Base-by-base conservation (phyloP, 495 filamentous ascomycete genomes). In the Trypethelium eluteriae region DNA sequence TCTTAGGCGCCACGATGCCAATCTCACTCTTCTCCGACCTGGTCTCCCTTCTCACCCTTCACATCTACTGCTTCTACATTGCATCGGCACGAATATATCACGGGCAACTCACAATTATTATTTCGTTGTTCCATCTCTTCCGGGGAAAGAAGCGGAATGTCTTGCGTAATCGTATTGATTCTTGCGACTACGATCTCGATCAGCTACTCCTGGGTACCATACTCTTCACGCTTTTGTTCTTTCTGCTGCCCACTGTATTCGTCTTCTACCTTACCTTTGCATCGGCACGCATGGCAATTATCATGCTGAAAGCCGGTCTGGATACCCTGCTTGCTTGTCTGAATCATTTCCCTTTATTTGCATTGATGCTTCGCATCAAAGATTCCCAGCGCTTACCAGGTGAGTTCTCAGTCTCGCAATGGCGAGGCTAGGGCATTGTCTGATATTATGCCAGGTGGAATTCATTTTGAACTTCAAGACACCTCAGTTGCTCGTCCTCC, bases 191-290 rank as follows among this genome's bases (percentile, higher is more conserved):
- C 76, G 94, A 96, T 74, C 88, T 99, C 18, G 94, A 99, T 74
- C 95, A 99, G 76, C 86, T 99, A 3, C 86, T 99, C 6, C 86
- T 99, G 14, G 94, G 94, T 39, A 98, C 94, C 1, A 98, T 98
- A 34, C 82, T 99, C 9, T 99, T 99, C 70, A 97, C 95, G 2
- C 83, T 98, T 12, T 83, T 98, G 1, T 96, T 95, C 80, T 99
- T 98, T 75, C 82, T 99, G 32, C 81, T 98, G 0, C 95, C 94
- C 0, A 99, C 94, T 2, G 90, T 99, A 38, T 82, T 93, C 50
- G 95, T 97, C 10, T 99, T 97, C 72, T 99, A 99, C 74, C 80
- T 96, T 47, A 96, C 95, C 38, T 99, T 99, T 76, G 93, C 94
- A 38, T 87, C 89, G 46, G 92, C 94, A 18, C 86, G 94, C 39